These are phyloP conservation scores for Polyporus tsugae DNA, from an alignment of 1,284 basidiomycete species.

Conservation along the genomic window DNA sequence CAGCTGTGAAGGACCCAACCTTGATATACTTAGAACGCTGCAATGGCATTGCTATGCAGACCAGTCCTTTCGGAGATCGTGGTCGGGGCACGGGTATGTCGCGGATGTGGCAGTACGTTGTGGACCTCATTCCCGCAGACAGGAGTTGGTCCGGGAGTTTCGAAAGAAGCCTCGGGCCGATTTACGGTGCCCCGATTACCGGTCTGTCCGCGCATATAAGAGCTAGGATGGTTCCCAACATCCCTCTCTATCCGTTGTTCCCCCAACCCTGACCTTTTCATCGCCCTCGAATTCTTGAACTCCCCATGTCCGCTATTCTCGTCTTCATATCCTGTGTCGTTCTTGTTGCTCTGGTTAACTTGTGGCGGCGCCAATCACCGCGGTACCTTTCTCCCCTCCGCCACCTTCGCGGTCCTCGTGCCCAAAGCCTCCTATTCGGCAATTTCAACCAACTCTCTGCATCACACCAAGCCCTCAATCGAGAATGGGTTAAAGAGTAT, in stretches of 20 bases:
- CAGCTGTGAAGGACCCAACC: not conserved
- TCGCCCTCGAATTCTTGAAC: not conserved
- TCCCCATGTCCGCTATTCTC: not conserved
- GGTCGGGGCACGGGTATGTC: not conserved
- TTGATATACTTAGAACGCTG: not conserved
- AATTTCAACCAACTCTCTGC: slow-evolving; percentile 54
- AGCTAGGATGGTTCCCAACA: not conserved
- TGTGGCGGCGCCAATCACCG: slow-evolving; percentile 16
- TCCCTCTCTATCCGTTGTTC: not conserved
- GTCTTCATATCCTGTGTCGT: not conserved
- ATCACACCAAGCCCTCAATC: slow-evolving; percentile 49
- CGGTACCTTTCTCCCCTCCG: slow-evolving; percentile 53
- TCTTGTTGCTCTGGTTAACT: not conserved
- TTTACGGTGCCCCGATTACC: not conserved
- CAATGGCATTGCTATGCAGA: not conserved
- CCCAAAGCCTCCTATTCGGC: slow-evolving; percentile 59
- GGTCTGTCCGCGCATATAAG: not conserved
- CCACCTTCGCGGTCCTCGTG: slow-evolving; percentile 58
- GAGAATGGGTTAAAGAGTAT: slow-evolving; percentile 64
- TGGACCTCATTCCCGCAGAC: not conserved
- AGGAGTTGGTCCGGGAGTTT: not conserved
- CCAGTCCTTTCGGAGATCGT: not conserved
- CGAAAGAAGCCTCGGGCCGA: not conserved
- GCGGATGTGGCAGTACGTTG: not conserved
- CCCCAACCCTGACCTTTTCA: not conserved